Evolutionary conservation across 768 basidiomycete genomes (phyloP).

Genomic region (Sporobolomyces pararoseus): DNA sequence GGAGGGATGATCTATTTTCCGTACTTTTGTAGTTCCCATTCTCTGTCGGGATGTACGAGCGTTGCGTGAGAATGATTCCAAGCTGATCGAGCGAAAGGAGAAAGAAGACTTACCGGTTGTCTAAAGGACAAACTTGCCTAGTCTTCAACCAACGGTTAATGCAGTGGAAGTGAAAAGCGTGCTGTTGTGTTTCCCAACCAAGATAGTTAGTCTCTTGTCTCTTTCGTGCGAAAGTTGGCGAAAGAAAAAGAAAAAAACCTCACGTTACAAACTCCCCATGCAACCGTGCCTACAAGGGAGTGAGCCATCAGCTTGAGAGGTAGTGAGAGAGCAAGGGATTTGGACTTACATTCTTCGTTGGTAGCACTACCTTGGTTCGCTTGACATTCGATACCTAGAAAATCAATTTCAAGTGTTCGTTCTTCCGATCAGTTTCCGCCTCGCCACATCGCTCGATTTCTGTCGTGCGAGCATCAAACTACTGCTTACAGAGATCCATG

Average conservation of each 20-base stretch:
- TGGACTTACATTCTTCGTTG: conserved; percentile 70
- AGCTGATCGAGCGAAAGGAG: not conserved
- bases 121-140: conserved; percentile 86
- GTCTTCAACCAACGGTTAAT: conserved; percentile 99
- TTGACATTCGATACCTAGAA: conserved; percentile 94
- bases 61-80: not conserved
- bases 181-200: conserved; percentile 55
- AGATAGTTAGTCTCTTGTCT: not conserved
- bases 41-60: conserved; percentile 52
- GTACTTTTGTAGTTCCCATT: conserved; percentile 95
- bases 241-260: too few relatives aligned
- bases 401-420: too few relatives aligned
- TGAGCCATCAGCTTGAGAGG: not conserved
- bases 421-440: too few relatives aligned
- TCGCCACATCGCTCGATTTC: not conserved
- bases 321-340: not conserved
- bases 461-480: not conserved
- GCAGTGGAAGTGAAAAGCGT: conserved; percentile 99
- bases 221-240: too few relatives aligned
- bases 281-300: conserved; percentile 61
- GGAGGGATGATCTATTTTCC: conserved; percentile 27
- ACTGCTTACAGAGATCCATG: conserved; percentile 91
- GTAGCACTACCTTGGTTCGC: conserved; percentile 97
- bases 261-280: conserved; percentile 99
- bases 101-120: conserved; percentile 56